Evolutionary conservation across 371 early-diverging fungal genomes (phyloP).

Genomic region (Encephalitozoon hellem): DNA sequence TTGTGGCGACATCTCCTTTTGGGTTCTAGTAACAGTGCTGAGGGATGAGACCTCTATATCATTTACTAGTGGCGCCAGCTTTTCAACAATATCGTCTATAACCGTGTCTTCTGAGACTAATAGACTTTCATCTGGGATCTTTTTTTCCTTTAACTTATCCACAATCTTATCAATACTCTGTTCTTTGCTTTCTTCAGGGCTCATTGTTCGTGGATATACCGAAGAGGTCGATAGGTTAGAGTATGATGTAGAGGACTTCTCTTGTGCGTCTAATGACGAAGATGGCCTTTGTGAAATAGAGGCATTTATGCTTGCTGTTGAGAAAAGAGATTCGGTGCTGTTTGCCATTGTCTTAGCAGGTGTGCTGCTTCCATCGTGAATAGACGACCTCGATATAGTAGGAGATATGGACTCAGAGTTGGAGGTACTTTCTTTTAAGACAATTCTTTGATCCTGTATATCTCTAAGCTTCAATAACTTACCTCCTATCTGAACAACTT

Average conservation of each 20-base stretch:
- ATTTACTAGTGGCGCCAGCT: neutral
- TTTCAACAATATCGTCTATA: conserved; percentile 1
- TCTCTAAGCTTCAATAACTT: neutral
- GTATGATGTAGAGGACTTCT: neutral
- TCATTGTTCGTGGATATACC: neutral
- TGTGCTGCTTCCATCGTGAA: neutral
- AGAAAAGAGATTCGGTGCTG: neutral
- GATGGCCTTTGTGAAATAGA: neutral
- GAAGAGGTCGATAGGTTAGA: neutral
- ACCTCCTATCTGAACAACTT: neutral
- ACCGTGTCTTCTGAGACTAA: neutral
- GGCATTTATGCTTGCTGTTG: neutral
- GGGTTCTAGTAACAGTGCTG: neutral
- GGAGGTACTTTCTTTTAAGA: neutral
- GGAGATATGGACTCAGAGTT: neutral
- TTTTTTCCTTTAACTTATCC: neutral
- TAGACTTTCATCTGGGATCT: neutral
- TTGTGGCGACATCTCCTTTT: neutral
- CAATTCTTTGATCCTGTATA: neutral
- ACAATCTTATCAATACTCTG: neutral
- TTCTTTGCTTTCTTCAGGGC: neutral
- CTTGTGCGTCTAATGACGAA: neutral
- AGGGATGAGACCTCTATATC: neutral
- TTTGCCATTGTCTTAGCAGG: neutral
- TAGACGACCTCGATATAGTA: neutral